phyloP scores from a whole-genome alignment of 768 basidiomycete genomes.

The Russula ochroleuca region DNA sequence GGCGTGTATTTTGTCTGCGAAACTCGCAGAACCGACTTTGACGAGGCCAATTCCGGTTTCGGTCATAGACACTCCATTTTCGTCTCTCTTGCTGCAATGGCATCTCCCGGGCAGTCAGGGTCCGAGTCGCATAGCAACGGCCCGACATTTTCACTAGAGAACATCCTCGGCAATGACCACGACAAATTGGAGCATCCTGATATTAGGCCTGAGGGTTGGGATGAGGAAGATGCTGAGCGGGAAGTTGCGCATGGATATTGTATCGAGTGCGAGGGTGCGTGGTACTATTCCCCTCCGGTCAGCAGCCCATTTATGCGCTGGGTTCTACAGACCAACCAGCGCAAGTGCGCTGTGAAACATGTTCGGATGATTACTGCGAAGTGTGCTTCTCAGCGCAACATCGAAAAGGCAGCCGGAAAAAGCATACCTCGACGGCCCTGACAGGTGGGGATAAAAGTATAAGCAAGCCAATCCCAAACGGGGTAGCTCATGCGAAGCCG shows the following conservation, averaged over 20 bases:
- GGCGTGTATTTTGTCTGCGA: not conserved
- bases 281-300: not conserved
- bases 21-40: not conserved
- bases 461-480: conserved; percentile 26
- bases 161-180: conserved; percentile 62
- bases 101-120: conserved; percentile 13
- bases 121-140: conserved; percentile 17
- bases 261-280: conserved; percentile 80
- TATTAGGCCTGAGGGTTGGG: conserved; percentile 52
- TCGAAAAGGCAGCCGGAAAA: conserved; percentile 72
- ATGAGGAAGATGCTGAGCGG: conserved; percentile 52
- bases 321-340: conserved; percentile 69
- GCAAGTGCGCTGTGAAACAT: conserved; percentile 65
- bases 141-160: conserved; percentile 54
- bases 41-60: not conserved
- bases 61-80: conserved; percentile 1
- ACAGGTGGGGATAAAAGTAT: conserved; percentile 24
- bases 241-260: conserved; percentile 62
- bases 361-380: conserved; percentile 71
- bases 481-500: conserved; percentile 30
- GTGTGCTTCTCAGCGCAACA: conserved; percentile 86
- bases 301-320: conserved; percentile 1
- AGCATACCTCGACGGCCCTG: conserved; percentile 53
- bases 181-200: conserved; percentile 58
- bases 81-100: conserved; percentile 16